Evolutionary conservation across 305 asterid genomes (phyloP), one percentile per base, ranked within the genome.

Genomic region (Fraxinus velutina): DNA sequence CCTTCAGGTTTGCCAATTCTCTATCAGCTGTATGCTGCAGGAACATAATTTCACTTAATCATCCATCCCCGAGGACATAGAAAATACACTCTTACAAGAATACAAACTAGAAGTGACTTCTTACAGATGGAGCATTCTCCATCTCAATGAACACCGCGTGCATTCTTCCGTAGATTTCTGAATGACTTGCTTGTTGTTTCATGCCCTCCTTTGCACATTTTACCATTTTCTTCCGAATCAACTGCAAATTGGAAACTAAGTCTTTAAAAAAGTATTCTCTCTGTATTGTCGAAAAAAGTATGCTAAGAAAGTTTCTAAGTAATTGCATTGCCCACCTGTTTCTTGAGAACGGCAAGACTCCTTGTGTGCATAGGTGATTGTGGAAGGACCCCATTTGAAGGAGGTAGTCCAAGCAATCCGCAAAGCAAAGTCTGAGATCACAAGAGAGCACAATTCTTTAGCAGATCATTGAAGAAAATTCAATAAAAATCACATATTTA

Each of bases 351-450:
- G 6, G 96, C 97, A 84, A 94, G 98, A 84, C 98, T 94, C 82
- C 90, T 90, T 34, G 98, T 93, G 79, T 94, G 98, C 98, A 94
- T 94, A 47, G 98, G 98, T 30, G 98, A 93, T 88, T 94, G 97
- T 15, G 98, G 98, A 85, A 94, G 97, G 79, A 94, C 98, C 37
- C 98, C 97, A 77, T 94, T 94, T 0, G 98, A 94, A 80, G 98
- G 98, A 78, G 98, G 97, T 76, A 94, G 90, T 83, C 97, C 98
- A 32, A 94, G 94, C 86, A 94, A 88, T 79, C 98, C 98, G 32
- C 98, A 94, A 77, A 93, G 33, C 92, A 94, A 86, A 34, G 97
- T 94, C 98, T 94, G 88, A 34, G 81, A 80, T 64, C 72, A 86
- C 6, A 78, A 78, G 82, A 70, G 10, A 6, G 42, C 37, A 66